phyloP scores from a whole-genome alignment of 2,329 filamentous ascomycete genomes.

The Rutstroemia sp. region DNA sequence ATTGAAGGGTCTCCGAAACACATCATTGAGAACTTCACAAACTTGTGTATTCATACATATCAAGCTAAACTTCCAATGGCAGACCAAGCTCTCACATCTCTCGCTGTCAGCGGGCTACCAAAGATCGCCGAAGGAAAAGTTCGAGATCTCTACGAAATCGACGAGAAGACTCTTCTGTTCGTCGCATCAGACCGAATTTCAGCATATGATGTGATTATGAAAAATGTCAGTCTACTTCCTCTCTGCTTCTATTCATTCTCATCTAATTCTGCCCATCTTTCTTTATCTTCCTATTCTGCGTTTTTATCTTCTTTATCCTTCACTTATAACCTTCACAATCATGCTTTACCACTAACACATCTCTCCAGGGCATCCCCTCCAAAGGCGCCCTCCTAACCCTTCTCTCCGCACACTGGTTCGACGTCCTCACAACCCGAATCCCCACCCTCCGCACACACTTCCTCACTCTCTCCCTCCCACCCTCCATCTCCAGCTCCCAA shows the following conservation, averaged over 20 bases:
- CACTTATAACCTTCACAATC: conserved; percentile 20
- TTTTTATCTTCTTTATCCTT: conserved; percentile 25
- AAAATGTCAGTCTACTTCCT: conserved; percentile 52
- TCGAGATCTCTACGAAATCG: conserved; percentile 70
- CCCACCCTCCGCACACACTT: conserved; percentile 57
- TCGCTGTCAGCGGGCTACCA: neutral
- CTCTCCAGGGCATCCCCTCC: conserved; percentile 52
- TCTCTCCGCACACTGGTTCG: conserved; percentile 63
- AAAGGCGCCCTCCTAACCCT: conserved; percentile 63
- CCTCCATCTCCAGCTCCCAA: conserved; percentile 36
- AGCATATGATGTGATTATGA: conserved; percentile 87
- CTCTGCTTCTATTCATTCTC: conserved; percentile 31
- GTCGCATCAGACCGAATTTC: conserved; percentile 86
- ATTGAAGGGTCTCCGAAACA: neutral
- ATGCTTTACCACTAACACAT: conserved; percentile 19
- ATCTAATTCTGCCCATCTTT: neutral
- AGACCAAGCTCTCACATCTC: conserved; percentile 1
- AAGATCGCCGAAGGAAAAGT: conserved; percentile 51
- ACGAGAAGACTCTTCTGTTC: conserved; percentile 67
- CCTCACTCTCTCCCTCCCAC: conserved; percentile 49
- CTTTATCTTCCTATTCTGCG: conserved; percentile 21
- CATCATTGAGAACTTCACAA: neutral
- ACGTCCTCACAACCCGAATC: conserved; percentile 46
- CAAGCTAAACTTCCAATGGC: neutral
- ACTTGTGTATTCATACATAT: neutral